phyloP scores from a whole-genome alignment of 225 moss, liverwort and hornwort genomes.

The Sphagnum contortum region DNA sequence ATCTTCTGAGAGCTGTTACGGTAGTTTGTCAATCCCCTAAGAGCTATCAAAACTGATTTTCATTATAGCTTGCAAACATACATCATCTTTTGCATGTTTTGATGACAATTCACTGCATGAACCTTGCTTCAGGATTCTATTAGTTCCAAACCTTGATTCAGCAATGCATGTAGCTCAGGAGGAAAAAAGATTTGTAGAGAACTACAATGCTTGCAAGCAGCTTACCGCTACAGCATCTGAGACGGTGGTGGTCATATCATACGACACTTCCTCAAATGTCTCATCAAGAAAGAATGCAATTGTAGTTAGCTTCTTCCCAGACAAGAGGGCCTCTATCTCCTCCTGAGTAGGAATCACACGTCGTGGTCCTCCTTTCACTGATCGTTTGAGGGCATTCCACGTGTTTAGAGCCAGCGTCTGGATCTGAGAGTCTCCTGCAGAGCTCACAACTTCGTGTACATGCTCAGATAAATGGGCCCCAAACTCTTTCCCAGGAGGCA shows the following conservation, averaged over 20 bases:
- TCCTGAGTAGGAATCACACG: constrained; percentile 80
- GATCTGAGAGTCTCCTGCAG: constrained; percentile 63
- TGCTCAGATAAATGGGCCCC: constrained; percentile 90
- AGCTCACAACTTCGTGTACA: constrained; percentile 81
- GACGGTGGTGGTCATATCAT: constrained; percentile 92
- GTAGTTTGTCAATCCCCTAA: too few relatives aligned
- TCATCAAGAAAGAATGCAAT: constrained; percentile 97
- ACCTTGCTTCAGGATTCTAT: too few relatives aligned
- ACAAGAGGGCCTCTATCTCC: constrained; percentile 86
- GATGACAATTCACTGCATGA: too few relatives aligned
- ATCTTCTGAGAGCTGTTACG: too few relatives aligned
- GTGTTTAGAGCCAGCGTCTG: constrained; percentile 81
- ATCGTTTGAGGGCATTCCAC: constrained; percentile 91
- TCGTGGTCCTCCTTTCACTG: constrained; percentile 92
- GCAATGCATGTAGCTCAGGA: too few relatives aligned
- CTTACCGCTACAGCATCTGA: constrained; percentile 95
- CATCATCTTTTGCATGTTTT: too few relatives aligned
- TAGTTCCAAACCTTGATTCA: too few relatives aligned
- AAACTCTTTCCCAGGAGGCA: constrained; percentile 98
- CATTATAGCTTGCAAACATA: too few relatives aligned
- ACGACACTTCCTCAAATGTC: constrained; percentile 93
- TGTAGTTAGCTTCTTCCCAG: constrained; percentile 68
- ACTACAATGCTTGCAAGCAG: too few relatives aligned
- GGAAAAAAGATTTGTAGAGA: too few relatives aligned
- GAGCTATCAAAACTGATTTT: too few relatives aligned